These are phyloP conservation scores for Psilocybe subaeruginosa DNA, from an alignment of 768 basidiomycete species.

Conservation along the genomic window DNA sequence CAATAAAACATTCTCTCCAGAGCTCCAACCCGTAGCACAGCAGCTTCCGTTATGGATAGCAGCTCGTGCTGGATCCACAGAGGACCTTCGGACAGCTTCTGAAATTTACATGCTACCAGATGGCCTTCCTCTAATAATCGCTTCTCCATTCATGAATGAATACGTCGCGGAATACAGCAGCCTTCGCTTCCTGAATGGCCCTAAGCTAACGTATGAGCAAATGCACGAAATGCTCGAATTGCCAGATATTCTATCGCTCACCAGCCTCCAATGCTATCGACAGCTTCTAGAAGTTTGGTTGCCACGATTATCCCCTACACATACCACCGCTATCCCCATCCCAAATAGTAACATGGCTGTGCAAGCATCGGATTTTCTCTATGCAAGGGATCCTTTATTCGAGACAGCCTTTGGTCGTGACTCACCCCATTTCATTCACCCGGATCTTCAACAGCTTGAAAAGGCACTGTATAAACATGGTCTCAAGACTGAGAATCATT, in stretches of 20 bases:
- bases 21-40: conserved; percentile 20
- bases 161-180: conserved; percentile 15
- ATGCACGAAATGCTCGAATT: conserved; percentile 10
- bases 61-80: conserved; percentile 8
- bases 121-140: conserved; percentile 7
- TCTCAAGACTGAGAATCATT: conserved; percentile 28
- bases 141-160: conserved; percentile 18
- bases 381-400: conserved; percentile 38
- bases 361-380: conserved; percentile 30
- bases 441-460: conserved; percentile 32
- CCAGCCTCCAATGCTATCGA: conserved; percentile 12
- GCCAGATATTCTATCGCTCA: conserved; percentile 11
- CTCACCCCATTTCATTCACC: conserved; percentile 33
- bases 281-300: conserved; percentile 19
- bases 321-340: conserved; percentile 25
- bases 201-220: conserved; percentile 6
- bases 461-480: conserved; percentile 28
- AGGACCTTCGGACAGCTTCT: conserved; percentile 18
- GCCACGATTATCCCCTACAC: conserved; percentile 7
- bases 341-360: conserved; percentile 34
- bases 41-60: conserved; percentile 39
- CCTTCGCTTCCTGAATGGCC: conserved; percentile 12
- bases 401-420: conserved; percentile 34
- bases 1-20: conserved; percentile 7
- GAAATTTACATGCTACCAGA: conserved; percentile 19